Conservation (phyloP, 441 rosid species). For the Adansonia rubrostipa region DNA sequence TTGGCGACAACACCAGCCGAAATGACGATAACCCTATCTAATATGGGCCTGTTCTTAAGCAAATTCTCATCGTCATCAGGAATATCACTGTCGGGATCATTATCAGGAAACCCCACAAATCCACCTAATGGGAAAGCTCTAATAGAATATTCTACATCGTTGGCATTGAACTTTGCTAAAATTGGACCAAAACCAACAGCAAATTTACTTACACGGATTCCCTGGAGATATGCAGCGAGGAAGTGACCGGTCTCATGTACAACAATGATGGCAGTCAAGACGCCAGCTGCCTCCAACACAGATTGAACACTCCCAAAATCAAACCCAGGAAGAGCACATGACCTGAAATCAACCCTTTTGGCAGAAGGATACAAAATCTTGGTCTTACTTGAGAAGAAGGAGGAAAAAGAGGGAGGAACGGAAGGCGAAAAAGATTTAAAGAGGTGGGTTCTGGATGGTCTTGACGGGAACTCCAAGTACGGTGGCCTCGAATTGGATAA, state of each 20-base stretch:
- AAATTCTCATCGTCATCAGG: constrained; percentile 78
- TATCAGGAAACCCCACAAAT: constrained; percentile 95
- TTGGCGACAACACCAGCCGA: constrained; percentile 95
- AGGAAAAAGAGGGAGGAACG: constrained; percentile 9
- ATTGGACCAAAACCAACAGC: constrained; percentile 95
- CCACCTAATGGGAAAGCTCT: constrained; percentile 96
- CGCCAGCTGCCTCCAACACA: constrained; percentile 79
- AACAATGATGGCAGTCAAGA: constrained; percentile 83
- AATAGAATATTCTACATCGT: constrained; percentile 85
- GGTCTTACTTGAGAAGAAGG: not conserved
- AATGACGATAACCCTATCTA: constrained; percentile 77
- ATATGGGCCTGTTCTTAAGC: constrained; percentile 84
- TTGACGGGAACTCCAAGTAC: constrained; percentile 9
- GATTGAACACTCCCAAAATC: constrained; percentile 74
- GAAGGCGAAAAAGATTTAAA: constrained; percentile 11
- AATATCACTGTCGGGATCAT: constrained; percentile 86
- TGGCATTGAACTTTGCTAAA: constrained; percentile 80
- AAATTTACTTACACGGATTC: constrained; percentile 91
- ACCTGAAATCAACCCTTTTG: constrained; percentile 33
- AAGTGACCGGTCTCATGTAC: constrained; percentile 94
- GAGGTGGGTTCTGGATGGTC: constrained; percentile 14
- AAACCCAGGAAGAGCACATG: constrained; percentile 64
- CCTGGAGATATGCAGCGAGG: constrained; percentile 89
- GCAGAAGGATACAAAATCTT: constrained; percentile 12
- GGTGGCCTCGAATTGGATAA: constrained; percentile 23